Evolutionary conservation across 108 stramenopile genomes (phyloP).

Genomic region (Schizochytrium sp.): DNA sequence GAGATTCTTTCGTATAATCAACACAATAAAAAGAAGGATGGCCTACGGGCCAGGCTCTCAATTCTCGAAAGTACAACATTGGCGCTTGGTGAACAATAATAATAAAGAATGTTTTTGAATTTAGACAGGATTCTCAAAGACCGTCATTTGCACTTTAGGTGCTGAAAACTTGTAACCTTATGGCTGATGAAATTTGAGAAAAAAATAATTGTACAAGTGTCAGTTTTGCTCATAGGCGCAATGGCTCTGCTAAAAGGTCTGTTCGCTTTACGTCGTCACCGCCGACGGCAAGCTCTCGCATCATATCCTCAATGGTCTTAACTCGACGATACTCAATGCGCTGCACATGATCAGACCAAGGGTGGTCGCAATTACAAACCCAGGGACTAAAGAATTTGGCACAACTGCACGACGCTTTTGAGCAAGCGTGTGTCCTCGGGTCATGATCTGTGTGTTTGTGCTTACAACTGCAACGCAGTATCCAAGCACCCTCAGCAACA

Average conservation of each 20-base stretch:
- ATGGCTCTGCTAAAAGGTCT: constrained; percentile 11
- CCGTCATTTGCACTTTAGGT: background rate
- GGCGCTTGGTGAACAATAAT: background rate
- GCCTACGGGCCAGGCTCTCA: background rate
- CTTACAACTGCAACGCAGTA: constrained; percentile 47
- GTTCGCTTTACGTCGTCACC: constrained; percentile 57
- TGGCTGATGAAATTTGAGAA: too few species aligned
- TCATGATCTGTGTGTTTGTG: constrained; percentile 59
- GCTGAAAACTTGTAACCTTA: too few species aligned
- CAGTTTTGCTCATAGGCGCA: background rate
- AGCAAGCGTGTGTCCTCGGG: constrained; percentile 22
- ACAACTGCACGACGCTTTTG: background rate
- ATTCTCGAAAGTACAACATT: background rate
- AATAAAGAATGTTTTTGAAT: background rate
- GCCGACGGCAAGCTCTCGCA: constrained; percentile 6
- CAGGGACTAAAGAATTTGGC: constrained; percentile 18
- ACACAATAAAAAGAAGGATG: constrained; percentile 8
- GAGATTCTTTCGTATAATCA: constrained; percentile 22
- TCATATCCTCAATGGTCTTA: constrained; percentile 37
- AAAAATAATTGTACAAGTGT: too few species aligned
- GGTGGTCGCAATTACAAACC: constrained; percentile 55
- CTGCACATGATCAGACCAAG: constrained; percentile 43
- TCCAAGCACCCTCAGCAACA: constrained; percentile 54
- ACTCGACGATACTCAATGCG: background rate
- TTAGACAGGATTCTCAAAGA: background rate